phyloP scores from a whole-genome alignment of 139 green algal species.

The Chlorella sp. region DNA sequence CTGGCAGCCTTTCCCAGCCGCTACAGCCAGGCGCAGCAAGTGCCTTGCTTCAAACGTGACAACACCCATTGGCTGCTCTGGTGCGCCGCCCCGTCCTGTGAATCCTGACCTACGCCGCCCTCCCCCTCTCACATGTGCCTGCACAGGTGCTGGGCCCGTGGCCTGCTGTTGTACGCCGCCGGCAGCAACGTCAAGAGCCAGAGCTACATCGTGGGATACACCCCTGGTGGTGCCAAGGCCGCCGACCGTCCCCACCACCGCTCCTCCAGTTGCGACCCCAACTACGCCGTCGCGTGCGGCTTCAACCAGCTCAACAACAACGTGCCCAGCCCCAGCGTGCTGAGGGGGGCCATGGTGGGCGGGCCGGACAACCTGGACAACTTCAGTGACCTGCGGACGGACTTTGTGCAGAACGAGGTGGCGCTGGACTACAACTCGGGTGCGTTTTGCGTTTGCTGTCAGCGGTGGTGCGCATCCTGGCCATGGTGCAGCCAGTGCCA shows the following conservation, averaged over 20 bases:
- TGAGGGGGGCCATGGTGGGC: constrained; percentile 55
- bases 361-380: constrained; percentile 35
- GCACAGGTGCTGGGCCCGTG: background rate
- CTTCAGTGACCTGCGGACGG: constrained; percentile 13
- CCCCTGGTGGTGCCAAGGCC: background rate
- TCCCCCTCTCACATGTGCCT: no score
- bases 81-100: no score
- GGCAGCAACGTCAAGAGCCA: background rate
- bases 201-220: background rate
- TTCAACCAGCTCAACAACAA: background rate
- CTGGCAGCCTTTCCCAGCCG: no score
- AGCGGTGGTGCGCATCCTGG: background rate
- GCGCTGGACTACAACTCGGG: constrained; percentile 39
- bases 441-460: background rate
- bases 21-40: no score
- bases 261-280: background rate
- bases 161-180: background rate
- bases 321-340: background rate
- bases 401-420: constrained; percentile 31
- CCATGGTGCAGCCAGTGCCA: no score
- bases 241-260: background rate
- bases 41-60: no score
- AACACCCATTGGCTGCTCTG: no score
- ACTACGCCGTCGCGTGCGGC: background rate
- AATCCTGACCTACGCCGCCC: no score